A percentile compares a stretch with the other conserved stretches of the same genome.
Evolutionary conservation across 257 asterid species (phyloP).

Genomic region (Nicotiana attenuata): DNA sequence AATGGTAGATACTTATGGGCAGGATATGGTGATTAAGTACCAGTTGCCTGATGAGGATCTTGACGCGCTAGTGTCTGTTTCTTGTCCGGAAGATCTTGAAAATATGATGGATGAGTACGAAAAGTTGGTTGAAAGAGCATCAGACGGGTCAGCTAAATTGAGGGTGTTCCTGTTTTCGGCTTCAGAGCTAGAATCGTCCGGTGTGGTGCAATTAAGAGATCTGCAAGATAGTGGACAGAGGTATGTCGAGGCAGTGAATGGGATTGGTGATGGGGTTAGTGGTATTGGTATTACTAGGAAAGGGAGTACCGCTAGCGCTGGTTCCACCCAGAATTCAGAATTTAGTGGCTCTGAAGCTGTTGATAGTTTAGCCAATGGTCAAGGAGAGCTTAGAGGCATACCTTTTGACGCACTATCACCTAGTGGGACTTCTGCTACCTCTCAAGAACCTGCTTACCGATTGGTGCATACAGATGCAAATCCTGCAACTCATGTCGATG

Average conservation of each 20-base stretch:
- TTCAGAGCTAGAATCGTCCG: conserved; percentile 58
- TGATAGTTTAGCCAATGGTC: conserved; percentile 40
- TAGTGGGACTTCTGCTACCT: conserved; percentile 29
- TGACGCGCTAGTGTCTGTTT: conserved; percentile 91
- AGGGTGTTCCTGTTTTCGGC: conserved; percentile 83
- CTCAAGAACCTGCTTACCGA: conserved; percentile 40
- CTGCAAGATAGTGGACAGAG: conserved; percentile 68
- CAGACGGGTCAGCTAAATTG: conserved; percentile 81
- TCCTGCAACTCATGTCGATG: conserved; percentile 26
- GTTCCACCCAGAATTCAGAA: conserved; percentile 66
- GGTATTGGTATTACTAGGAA: conserved; percentile 51
- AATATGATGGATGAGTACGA: conserved; percentile 99
- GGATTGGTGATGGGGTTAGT: conserved; percentile 41
- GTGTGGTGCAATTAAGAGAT: conserved; percentile 43
- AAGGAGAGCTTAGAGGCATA: conserved; percentile 43
- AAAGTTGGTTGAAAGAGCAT: conserved; percentile 63
- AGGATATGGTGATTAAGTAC: conserved; percentile 70
- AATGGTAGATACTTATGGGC: conserved; percentile 51
- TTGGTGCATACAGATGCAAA: conserved; percentile 34
- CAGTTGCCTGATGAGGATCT: conserved; percentile 98
- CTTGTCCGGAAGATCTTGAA: conserved; percentile 89
- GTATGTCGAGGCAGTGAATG: conserved; percentile 93
- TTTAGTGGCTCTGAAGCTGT: conserved; percentile 52
- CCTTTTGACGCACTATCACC: conserved; percentile 45
- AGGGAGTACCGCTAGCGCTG: conserved; percentile 65